Percentiles rank a stretch among this genome's conserved stretches.
These are phyloP conservation scores for Hondaea fermentalgiana DNA, from an alignment of 108 stramenopile genomes.

Conservation along the genomic window DNA sequence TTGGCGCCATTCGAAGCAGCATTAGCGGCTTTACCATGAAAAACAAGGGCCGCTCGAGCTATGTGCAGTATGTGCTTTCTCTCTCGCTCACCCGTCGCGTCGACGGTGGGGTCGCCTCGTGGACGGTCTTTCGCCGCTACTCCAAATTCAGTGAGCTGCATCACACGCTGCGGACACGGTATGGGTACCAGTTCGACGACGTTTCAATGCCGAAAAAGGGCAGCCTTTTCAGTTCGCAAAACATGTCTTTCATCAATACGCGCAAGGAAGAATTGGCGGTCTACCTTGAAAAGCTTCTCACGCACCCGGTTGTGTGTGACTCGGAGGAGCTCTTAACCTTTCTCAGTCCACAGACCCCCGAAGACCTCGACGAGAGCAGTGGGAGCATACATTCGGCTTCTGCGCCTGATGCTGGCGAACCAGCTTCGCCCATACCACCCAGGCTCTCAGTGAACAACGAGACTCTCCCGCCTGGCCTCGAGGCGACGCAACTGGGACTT, in stretches of 20 bases:
- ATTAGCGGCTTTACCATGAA: not conserved
- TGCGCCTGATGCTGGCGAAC: not conserved
- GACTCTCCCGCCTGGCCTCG: not conserved
- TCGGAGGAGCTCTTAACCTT: not conserved
- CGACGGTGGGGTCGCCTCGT: not conserved
- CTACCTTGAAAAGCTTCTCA: not conserved
- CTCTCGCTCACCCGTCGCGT: not conserved
- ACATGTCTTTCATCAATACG: not conserved
- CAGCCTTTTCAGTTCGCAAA: conserved; percentile 1
- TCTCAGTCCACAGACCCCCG: not conserved
- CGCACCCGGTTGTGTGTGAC: not conserved
- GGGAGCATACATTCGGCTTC: not conserved
- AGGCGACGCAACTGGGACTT: no score
- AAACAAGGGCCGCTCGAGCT: not conserved
- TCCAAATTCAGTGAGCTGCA: not conserved
- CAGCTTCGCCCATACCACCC: not conserved
- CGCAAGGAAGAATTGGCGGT: not conserved
- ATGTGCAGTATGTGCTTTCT: not conserved
- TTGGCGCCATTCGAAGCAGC: not conserved
- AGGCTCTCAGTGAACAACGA: not conserved
- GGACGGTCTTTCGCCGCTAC: not conserved
- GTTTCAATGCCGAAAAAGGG: not conserved
- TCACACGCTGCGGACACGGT: not conserved
- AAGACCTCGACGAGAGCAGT: not conserved
- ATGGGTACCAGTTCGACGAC: not conserved